Evolutionary conservation across 257 asterid genomes (phyloP).

Genomic region (Phtheirospermum japonicum): DNA sequence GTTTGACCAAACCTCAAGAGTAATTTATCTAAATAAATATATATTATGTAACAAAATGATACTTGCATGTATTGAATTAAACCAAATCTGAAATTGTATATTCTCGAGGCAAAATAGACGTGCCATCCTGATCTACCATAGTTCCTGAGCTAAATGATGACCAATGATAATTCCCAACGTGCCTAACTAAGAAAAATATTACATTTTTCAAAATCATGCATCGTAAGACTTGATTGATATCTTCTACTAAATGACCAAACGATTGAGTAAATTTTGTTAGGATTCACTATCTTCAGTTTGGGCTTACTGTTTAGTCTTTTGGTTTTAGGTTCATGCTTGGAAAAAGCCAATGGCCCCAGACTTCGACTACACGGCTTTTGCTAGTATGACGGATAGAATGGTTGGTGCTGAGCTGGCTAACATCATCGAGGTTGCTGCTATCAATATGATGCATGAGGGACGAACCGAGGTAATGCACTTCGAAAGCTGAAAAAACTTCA

Average conservation of each 20-base stretch:
- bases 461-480: conserved; percentile 70
- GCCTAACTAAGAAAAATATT: not conserved
- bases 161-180: too few species aligned
- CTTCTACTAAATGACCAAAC: not conserved
- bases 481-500: conserved; percentile 15
- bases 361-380: conserved; percentile 85
- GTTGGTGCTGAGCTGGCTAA: conserved; percentile 98
- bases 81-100: too few species aligned
- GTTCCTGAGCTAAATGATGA: too few species aligned
- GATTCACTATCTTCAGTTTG: conserved; percentile 10
- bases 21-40: too few species aligned
- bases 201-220: not conserved
- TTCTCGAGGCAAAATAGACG: too few species aligned
- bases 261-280: not conserved
- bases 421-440: conserved; percentile 93
- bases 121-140: too few species aligned
- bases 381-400: conserved; percentile 87
- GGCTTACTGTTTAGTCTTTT: conserved; percentile 1
- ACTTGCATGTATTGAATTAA: not conserved
- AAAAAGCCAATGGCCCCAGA: conserved; percentile 92
- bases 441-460: conserved; percentile 88
- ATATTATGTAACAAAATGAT: too few species aligned
- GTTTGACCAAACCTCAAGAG: too few species aligned
- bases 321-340: conserved; percentile 84
- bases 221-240: not conserved